phyloP scores from a whole-genome alignment of 331 rosid genomes.

The Dryas integrifolia region DNA sequence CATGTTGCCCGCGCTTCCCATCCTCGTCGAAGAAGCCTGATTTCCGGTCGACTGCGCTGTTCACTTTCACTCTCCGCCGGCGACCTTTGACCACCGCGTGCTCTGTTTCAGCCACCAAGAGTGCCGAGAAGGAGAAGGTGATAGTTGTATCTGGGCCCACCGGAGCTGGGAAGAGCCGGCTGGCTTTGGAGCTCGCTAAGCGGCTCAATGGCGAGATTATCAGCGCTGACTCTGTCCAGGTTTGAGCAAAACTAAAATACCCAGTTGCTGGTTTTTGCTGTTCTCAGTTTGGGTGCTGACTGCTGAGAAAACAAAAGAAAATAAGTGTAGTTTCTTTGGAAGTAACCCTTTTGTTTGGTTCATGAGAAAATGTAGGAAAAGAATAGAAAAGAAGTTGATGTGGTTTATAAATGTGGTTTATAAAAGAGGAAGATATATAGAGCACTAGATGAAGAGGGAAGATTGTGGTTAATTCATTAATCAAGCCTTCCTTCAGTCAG shows the following conservation, averaged over 20 bases:
- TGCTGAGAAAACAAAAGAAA: not conserved
- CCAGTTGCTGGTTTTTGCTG: not conserved
- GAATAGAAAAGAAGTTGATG: not conserved
- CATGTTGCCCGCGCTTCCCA: constrained; percentile 41
- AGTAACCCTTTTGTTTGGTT: not conserved
- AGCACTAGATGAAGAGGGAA: not conserved
- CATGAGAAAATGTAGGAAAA: not conserved
- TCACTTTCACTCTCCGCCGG: constrained; percentile 32
- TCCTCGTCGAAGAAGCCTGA: constrained; percentile 27
- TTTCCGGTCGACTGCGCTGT: constrained; percentile 23
- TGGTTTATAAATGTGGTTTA: no score
- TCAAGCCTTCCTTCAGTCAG: not conserved
- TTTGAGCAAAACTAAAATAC: constrained; percentile 11
- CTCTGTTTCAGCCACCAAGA: constrained; percentile 29
- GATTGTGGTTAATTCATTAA: not conserved
- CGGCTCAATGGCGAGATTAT: constrained; percentile 84
- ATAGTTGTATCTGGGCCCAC: constrained; percentile 89
- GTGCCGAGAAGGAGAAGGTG: constrained; percentile 60
- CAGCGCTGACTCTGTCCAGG: constrained; percentile 97
- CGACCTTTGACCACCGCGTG: constrained; percentile 42
- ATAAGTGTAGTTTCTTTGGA: constrained; percentile 2
- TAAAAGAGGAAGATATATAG: not conserved
- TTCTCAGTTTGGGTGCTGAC: constrained; percentile 7
- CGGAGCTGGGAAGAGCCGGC: constrained; percentile 84
- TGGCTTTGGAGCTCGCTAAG: constrained; percentile 87